Base-by-base conservation (phyloP, 2,329 filamentous ascomycete species). In the Aspergillus quadrilineatus region DNA sequence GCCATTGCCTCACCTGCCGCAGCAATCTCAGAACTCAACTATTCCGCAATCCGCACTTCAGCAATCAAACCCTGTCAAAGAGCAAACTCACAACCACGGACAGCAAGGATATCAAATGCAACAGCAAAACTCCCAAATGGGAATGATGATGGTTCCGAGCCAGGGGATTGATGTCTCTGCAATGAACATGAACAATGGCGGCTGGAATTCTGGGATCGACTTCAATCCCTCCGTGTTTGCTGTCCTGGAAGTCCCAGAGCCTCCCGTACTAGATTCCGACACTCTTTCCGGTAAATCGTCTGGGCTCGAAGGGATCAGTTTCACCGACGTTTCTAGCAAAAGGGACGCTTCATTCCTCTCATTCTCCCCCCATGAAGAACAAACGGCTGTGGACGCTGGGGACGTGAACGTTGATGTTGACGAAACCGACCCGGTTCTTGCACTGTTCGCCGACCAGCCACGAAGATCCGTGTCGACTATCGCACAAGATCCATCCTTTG, bases 61-160 rank as follows among this genome's bases (percentile, higher is more conserved):
- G 15, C 77, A 79, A 58, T 77, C 77, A 28, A 79, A 82, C 60
- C 70, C 84, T 4, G 82, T 83, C 61, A 90, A 90, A 75, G 88
- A 92, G 53, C 72, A 84, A 63, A 87, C 85, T 71, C 80, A 85
- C 5, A 87, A 86, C 62, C 74, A 74, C 42, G 73, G 77, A 41
- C 75, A 80, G 54, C 78, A 79, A 61, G 80, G 82, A 43, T 74
- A 78, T 58, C 80, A 84, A 50, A 80, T 84, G 65, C 83, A 87
- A 62, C 87, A 89, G 70, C 44, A 47, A 47, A 88, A 74, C 63
- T 72, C 78, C 28, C 82, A 84, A 56, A 77, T 92, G 62, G 87
- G 87, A 68, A 89, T 96, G 82, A 85, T 89, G 56, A 89, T 92
- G 82, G 85, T 95, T 46, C 90, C 91, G 1, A 91, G 96, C 75